Conservation (phyloP, 2,329 filamentous ascomycete genomes). For the Pyricularia grisea region DNA sequence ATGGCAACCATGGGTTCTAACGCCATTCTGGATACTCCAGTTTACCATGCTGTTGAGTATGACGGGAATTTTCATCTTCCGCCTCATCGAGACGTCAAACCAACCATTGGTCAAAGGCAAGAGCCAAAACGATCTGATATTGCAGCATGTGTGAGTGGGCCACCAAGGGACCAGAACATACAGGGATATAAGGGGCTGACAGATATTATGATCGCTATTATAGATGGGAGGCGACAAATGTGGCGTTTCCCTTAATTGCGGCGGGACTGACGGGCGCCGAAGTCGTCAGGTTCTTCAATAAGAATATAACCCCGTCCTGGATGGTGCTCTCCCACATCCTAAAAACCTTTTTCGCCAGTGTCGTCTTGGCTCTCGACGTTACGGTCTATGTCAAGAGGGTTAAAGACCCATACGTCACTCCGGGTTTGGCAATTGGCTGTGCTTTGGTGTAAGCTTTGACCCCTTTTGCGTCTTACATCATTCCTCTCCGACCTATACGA, state of each 20-base stretch:
- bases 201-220: not conserved
- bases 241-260: constrained; percentile 36
- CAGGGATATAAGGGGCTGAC: not conserved
- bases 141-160: constrained; percentile 40
- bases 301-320: constrained; percentile 43
- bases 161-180: not conserved
- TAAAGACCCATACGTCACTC: constrained; percentile 36
- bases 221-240: constrained; percentile 46
- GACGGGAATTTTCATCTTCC: constrained; percentile 43
- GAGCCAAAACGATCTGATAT: constrained; percentile 27
- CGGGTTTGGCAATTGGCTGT: constrained; percentile 38
- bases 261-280: constrained; percentile 34
- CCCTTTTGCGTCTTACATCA: not conserved
- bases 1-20: constrained; percentile 38
- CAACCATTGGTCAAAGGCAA: constrained; percentile 30
- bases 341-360: constrained; percentile 35
- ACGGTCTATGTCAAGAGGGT: constrained; percentile 35
- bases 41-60: constrained; percentile 32
- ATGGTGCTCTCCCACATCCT: constrained; percentile 42
- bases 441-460: constrained; percentile 32
- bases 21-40: constrained; percentile 42
- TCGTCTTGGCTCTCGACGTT: constrained; percentile 40
- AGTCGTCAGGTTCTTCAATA: constrained; percentile 27
- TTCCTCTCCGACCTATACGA: not conserved
- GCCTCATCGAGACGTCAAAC: constrained; percentile 36